These are phyloP conservation scores for Leishmania lainsoni DNA, from an alignment of 208 protist species.

Conservation along the genomic window DNA sequence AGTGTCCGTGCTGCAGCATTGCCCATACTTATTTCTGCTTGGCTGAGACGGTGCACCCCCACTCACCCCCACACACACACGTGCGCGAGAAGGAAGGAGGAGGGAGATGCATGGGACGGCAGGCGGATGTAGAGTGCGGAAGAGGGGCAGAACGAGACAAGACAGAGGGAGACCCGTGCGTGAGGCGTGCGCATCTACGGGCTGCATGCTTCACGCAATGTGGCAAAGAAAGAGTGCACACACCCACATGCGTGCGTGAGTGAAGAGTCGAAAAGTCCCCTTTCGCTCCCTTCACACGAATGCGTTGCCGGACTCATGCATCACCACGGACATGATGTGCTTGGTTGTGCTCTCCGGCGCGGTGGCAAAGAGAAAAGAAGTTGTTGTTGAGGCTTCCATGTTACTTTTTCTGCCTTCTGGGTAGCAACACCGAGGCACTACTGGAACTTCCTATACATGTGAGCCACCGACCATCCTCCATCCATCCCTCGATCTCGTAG, in stretches of 20 bases:
- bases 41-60: neutral
- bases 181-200: neutral
- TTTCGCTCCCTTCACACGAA: neutral
- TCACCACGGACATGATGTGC: neutral
- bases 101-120: neutral
- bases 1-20: too few species aligned
- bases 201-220: neutral
- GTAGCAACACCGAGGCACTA: neutral
- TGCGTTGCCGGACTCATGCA: neutral
- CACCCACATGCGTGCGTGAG: neutral
- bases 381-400: neutral
- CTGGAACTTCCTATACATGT: neutral
- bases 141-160: neutral
- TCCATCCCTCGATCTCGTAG: neutral
- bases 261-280: neutral
- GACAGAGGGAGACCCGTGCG: neutral
- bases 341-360: neutral
- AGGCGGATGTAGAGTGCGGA: neutral
- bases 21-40: neutral
- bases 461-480: neutral
- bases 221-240: neutral
- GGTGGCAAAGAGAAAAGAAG: neutral
- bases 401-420: neutral
- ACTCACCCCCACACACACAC: too few species aligned
- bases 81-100: neutral